Evolutionary conservation across 805 yeast genomes (phyloP).

Genomic region (Yamadazyma olivae): DNA sequence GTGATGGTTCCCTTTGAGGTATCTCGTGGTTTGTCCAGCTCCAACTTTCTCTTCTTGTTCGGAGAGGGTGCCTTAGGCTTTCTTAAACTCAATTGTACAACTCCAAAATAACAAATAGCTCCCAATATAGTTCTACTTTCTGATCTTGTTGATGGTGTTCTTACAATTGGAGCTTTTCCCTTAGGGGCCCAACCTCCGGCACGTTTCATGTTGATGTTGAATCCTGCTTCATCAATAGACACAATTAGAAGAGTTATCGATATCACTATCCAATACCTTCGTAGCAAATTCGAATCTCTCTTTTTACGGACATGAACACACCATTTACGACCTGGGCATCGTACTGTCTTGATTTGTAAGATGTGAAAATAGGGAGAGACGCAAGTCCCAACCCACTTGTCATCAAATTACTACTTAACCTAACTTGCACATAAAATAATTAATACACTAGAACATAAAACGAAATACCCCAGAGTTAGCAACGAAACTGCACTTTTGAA

Average conservation of each 20-base stretch:
- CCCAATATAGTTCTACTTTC: constrained; percentile 5
- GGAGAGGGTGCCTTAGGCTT: constrained; percentile 1
- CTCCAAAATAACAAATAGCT: constrained; percentile 4
- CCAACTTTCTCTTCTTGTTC: constrained; percentile 2
- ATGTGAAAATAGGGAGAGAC: no score
- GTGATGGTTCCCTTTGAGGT: constrained; percentile 10
- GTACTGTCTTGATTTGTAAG: no score
- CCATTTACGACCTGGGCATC: no score
- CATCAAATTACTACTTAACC: no score
- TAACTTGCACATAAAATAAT: no score
- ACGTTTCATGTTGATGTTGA: constrained; percentile 2
- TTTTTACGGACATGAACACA: no score
- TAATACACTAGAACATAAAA: no score
- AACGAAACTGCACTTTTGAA: no score
- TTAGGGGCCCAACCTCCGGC: constrained; percentile 8
- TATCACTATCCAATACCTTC: background rate
- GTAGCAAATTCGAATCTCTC: no score
- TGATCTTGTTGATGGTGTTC: constrained; percentile 3
- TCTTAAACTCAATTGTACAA: constrained; percentile 1
- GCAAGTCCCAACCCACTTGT: no score
- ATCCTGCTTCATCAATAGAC: background rate
- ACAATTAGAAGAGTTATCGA: background rate
- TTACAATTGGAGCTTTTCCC: constrained; percentile 4
- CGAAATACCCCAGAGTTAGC: no score
- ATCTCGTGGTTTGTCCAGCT: constrained; percentile 3